phyloP scores from a whole-genome alignment of 768 basidiomycete genomes.

The Russula griseocarnosa region DNA sequence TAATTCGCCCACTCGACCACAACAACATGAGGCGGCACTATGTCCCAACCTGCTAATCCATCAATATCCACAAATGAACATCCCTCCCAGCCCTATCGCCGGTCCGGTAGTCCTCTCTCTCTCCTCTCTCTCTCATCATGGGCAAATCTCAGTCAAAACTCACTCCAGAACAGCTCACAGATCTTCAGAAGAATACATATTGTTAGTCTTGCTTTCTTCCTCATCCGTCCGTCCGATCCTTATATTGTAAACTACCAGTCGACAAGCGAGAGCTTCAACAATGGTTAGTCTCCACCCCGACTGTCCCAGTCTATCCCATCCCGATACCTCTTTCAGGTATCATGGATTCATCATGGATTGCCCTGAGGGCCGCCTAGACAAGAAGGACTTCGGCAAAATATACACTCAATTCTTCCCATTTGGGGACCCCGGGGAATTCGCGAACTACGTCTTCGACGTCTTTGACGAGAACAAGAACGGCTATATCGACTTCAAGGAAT shows the following conservation, averaged over 20 bases:
- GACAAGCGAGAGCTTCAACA: constrained; percentile 97
- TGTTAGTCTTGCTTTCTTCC: constrained; percentile 50
- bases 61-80: neutral
- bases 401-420: constrained; percentile 99
- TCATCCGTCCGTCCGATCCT: neutral
- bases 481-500: constrained; percentile 98
- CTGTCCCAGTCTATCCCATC: neutral
- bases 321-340: constrained; percentile 57
- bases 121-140: constrained; percentile 49
- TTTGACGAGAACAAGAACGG: constrained; percentile 94
- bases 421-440: constrained; percentile 94
- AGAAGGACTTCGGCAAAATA: constrained; percentile 91
- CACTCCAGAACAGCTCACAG: constrained; percentile 86
- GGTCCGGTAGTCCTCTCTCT: neutral
- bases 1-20: constrained; percentile 11
- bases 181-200: constrained; percentile 97
- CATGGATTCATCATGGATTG: constrained; percentile 99
- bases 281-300: constrained; percentile 50
- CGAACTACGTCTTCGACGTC: constrained; percentile 98
- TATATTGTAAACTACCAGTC: constrained; percentile 46
- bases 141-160: constrained; percentile 98
- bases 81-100: neutral
- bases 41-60: neutral
- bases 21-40: neutral
- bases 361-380: constrained; percentile 94